phyloP scores from a whole-genome alignment of 2,329 filamentous ascomycete genomes.

The Acarospora socialis region DNA sequence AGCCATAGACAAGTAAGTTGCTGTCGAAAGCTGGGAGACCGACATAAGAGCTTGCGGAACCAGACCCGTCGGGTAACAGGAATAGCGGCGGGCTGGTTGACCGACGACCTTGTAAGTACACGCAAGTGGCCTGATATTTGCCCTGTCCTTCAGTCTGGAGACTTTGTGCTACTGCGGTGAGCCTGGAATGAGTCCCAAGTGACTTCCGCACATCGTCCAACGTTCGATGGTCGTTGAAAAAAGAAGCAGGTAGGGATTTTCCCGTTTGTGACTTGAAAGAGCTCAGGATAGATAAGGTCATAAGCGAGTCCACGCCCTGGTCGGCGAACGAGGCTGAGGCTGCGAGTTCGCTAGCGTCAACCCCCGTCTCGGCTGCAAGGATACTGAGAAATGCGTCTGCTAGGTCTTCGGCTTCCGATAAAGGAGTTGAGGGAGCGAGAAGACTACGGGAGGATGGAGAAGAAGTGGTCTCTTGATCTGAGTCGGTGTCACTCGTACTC shows the following conservation, averaged over 20 bases:
- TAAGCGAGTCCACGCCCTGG: slow-evolving; percentile 14
- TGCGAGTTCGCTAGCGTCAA: slow-evolving; percentile 12
- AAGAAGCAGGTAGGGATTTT: slow-evolving; percentile 12
- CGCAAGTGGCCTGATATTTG: background rate
- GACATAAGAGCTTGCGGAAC: slow-evolving; percentile 9
- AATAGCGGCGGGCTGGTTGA: slow-evolving; percentile 5
- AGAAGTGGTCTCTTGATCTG: background rate
- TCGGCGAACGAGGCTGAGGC: slow-evolving; percentile 11
- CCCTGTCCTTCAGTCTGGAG: background rate
- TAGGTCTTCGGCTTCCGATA: background rate
- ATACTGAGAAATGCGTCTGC: slow-evolving; percentile 8
- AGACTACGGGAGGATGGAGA: background rate
- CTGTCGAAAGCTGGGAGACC: slow-evolving; percentile 2
- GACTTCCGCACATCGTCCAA: slow-evolving; percentile 11
- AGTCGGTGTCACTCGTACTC: background rate
- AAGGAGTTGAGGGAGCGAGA: no score
- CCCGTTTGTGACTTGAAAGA: slow-evolving; percentile 13
- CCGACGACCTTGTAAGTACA: slow-evolving; percentile 9
- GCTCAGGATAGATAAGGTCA: slow-evolving; percentile 13
- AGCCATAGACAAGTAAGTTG: slow-evolving; percentile 6
- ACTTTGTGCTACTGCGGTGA: background rate
- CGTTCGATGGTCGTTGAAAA: slow-evolving; percentile 13
- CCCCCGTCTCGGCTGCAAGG: slow-evolving; percentile 12
- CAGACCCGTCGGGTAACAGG: slow-evolving; percentile 10
- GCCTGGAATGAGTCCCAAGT: slow-evolving; percentile 8